These are phyloP conservation scores for Acacia confusa DNA, from an alignment of 306 rosid species.

Conservation along the genomic window DNA sequence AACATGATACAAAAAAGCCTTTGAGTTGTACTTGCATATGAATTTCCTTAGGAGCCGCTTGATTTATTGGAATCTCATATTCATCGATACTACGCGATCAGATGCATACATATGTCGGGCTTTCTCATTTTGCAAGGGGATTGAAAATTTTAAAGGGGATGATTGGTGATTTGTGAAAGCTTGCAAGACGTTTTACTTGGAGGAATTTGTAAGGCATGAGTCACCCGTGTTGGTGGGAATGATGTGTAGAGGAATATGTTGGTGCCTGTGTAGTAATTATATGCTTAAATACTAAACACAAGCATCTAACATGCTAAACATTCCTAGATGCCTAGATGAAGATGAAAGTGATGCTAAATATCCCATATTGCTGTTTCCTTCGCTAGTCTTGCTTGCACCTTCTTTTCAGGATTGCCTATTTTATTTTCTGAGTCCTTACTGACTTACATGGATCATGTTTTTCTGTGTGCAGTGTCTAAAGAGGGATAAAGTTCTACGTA, in stretches of 20 bases:
- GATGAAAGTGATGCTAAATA: background rate
- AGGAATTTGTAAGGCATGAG: background rate
- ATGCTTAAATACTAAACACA: background rate
- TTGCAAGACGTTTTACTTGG: background rate
- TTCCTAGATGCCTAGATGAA: background rate
- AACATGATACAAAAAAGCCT: background rate
- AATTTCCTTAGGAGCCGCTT: background rate
- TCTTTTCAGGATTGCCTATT: background rate
- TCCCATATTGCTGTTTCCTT: background rate
- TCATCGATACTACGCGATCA: background rate
- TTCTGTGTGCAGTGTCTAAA: constrained; percentile 59
- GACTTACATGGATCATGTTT: constrained; percentile 17
- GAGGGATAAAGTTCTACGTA: constrained; percentile 78
- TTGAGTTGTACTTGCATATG: background rate
- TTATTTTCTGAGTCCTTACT: background rate
- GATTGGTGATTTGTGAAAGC: background rate
- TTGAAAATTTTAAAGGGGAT: background rate
- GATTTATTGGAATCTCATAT: background rate
- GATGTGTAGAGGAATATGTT: background rate
- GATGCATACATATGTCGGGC: background rate
- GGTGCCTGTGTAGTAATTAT: background rate
- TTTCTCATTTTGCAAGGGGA: background rate
- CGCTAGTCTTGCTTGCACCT: background rate
- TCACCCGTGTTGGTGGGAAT: background rate
- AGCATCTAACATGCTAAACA: background rate